phyloP scores from a whole-genome alignment of 192 early-diverging fungal species.

The Podila horticola region DNA sequence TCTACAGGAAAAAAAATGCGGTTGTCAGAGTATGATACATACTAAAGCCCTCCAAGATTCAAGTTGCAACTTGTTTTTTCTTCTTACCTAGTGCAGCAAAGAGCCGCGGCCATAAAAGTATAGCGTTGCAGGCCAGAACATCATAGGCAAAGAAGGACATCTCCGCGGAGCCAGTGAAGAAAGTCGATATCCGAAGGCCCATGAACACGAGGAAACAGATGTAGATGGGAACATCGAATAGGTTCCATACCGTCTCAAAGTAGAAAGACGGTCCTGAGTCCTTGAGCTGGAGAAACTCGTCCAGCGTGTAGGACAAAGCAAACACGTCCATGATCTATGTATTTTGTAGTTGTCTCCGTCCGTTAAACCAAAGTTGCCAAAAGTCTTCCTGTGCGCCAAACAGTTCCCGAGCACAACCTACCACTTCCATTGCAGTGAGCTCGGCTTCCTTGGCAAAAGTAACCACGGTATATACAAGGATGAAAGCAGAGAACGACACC shows the following conservation, averaged over 20 bases:
- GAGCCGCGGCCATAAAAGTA: constrained; percentile 55
- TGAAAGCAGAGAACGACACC: constrained; percentile 44
- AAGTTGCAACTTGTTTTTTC: too few relatives aligned
- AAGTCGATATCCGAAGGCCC: constrained; percentile 30
- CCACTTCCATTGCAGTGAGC: constrained; percentile 43
- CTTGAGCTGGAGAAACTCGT: constrained; percentile 50
- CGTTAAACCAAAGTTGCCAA: too few relatives aligned
- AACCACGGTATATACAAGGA: constrained; percentile 50
- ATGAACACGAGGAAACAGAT: constrained; percentile 50
- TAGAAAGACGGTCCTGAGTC: constrained; percentile 53
- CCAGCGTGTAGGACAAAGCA: constrained; percentile 35
- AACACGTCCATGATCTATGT: constrained; percentile 52
- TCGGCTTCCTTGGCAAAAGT: constrained; percentile 34
- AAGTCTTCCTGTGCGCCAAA: too few relatives aligned
- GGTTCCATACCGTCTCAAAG: constrained; percentile 58
- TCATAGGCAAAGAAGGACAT: constrained; percentile 46
- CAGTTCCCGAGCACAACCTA: neutral
- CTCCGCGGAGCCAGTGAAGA: constrained; percentile 24
- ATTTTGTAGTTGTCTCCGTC: too few relatives aligned
- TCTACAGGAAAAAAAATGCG: constrained; percentile 12
- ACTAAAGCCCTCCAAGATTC: neutral
- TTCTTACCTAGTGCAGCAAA: constrained; percentile 48
- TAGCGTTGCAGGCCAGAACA: constrained; percentile 52
- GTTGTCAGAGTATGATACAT: neutral
- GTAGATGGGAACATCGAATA: constrained; percentile 54